Base-by-base conservation (phyloP, 2,329 filamentous ascomycete genomes). In the Beauveria caledonica region DNA sequence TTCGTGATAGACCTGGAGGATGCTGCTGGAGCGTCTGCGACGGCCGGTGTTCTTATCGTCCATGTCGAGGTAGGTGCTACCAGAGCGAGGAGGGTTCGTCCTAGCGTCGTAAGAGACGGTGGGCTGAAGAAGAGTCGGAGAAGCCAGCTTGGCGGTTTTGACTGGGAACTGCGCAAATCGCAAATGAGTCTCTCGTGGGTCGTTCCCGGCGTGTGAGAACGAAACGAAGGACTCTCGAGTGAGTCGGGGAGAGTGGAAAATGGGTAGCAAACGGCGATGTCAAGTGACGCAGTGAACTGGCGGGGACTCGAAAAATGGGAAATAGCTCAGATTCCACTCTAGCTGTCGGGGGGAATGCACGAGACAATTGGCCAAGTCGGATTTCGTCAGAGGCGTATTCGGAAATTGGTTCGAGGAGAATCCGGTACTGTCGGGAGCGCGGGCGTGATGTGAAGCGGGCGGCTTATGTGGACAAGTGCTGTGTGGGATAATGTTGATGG, bases 121-220 rank as follows among this genome's bases (percentile, higher is more conserved):
- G 74, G 90, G 90, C 75, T 90, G 88, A 71, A 95, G 84, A 71
- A 96, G 82, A 77, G 94, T 81, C 80, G 83, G 87, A 75, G 92
- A 90, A 87, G 92, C 93, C 90, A 95, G 87, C 80, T 96, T 95
- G 90, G 88, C 90, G 90, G 90, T 93, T 77, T 89, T 89, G 78
- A 72, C 62, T 33, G 27, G 33, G 36, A 23, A 44, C 52, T 54
- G 58, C 58, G 58, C 50, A 48, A 53, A 27, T 27, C 48, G 39
- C 57, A 10, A 25, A 45, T n/a, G 17, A 52, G 39, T 15, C 6
- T 50, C 42, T 59, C 57, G 48, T 23, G 39, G 17, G 27, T 13
- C 5, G 58, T 60, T 29, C 29, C 50, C 27, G 54, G 9, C 17
- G 27, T 36, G 29, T 13, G 54, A 57, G 29, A 45, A 56, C 42